Conservation (phyloP, 768 basidiomycete genomes). For the Suillus spraguei region DNA sequence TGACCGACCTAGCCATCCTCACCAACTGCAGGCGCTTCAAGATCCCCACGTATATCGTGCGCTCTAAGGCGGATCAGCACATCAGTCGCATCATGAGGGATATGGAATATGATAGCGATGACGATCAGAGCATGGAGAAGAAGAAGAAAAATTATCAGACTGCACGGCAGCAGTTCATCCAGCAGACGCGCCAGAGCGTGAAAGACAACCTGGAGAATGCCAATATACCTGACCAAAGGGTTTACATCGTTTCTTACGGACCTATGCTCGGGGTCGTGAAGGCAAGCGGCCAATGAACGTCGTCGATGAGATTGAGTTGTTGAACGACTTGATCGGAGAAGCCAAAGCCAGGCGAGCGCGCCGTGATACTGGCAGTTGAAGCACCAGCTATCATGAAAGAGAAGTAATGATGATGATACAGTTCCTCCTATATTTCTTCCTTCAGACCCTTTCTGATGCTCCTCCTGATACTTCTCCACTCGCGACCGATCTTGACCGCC, state of each 20-base stretch:
- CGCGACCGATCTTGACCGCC: neutral
- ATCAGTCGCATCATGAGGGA: constrained; percentile 30
- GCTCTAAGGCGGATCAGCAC: constrained; percentile 39
- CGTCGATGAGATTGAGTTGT: constrained; percentile 30
- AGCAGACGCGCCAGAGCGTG: constrained; percentile 27
- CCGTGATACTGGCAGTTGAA: neutral
- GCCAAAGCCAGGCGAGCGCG: constrained; percentile 7
- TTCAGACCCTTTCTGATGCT: neutral
- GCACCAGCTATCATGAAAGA: neutral
- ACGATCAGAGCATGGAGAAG: constrained; percentile 11
- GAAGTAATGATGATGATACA: neutral
- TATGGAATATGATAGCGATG: constrained; percentile 31
- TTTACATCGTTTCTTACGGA: constrained; percentile 33
- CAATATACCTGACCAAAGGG: constrained; percentile 29
- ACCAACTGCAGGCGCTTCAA: constrained; percentile 31
- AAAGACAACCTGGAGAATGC: constrained; percentile 25
- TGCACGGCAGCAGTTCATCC: constrained; percentile 31
- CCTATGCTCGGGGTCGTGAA: constrained; percentile 27
- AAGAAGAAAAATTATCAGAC: constrained; percentile 21
- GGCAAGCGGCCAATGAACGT: constrained; percentile 23
- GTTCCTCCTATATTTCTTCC: neutral
- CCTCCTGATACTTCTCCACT: neutral
- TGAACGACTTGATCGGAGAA: constrained; percentile 26
- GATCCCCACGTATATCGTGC: constrained; percentile 37
- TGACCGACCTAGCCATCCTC: constrained; percentile 37